Evolutionary conservation across 331 rosid genomes (phyloP), one percentile per base, ranked within the genome.

Genomic region (Erythrophleum ivorense): DNA sequence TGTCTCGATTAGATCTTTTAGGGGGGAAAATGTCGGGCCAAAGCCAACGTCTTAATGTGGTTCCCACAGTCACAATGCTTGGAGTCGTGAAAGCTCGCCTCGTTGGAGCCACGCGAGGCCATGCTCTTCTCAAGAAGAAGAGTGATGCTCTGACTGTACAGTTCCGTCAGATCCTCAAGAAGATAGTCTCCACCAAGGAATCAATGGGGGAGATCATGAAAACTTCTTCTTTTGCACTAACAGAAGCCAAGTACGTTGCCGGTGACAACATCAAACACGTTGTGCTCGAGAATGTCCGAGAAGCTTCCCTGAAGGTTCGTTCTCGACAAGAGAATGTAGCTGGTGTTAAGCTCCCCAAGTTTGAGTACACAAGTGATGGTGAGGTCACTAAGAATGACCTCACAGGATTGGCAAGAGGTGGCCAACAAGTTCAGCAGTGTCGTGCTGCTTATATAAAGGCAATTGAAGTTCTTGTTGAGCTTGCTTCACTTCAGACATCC

Each of bases 121-220:
- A 95, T 59, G 98, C 98, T 21, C 96, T 95, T 66, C 94, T 95
- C 46, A 95, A 95, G 97, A 95, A 95, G 90, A 95, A 95, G 92
- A 95, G 98, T 52, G 98, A 95, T 67, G 98, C 98, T 64, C 80
- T 95, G 82, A 95, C 98, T 2, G 97, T 93, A 36, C 98, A 95
- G 75, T 95, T 95, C 36, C 92, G 97, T 34, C 89, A 86, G 84
- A 93, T 95, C 85, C 93, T 95, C 66, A 95, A 93, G 84, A 92
- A 90, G 77, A 93, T 95, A 19, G 98, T 95, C n/a, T 71, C 98
- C 3, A 87, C 98, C 9, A 95, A 95, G 85, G 98, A 95, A 80
- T 91, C 97, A 40, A 95, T 95, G 98, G 98, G 98, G 16, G 98
- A 95, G 16, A 87, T 95, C 19, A 93, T 95, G 98, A 95, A 95